A percentile compares a stretch with the other conserved stretches of the same genome.
phyloP scores from a whole-genome alignment of 331 rosid genomes.

The Spiraea crenata region DNA sequence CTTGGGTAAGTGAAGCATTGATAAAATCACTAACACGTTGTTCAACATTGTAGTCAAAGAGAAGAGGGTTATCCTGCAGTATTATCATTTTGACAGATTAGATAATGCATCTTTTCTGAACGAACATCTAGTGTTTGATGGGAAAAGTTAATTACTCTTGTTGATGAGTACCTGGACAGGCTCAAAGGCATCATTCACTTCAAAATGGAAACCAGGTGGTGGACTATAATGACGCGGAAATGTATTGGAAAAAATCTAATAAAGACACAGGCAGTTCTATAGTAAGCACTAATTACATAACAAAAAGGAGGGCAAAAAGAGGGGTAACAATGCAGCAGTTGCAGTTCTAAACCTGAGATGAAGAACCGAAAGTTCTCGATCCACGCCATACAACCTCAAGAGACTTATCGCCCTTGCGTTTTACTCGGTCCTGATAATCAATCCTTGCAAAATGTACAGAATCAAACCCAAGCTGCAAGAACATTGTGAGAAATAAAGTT shows the following conservation, averaged over 20 bases:
- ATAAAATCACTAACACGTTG: slow-evolving; percentile 68
- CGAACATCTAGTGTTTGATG: background rate
- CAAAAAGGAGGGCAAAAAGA: background rate
- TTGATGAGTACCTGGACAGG: slow-evolving; percentile 65
- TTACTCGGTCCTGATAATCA: slow-evolving; percentile 82
- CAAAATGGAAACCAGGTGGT: slow-evolving; percentile 69
- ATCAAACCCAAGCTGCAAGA: slow-evolving; percentile 81
- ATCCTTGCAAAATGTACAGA: slow-evolving; percentile 90
- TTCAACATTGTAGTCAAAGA: slow-evolving; percentile 66
- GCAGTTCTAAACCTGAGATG: slow-evolving; percentile 59
- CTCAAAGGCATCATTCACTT: slow-evolving; percentile 37
- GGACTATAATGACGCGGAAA: slow-evolving; percentile 80
- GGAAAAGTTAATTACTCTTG: slow-evolving; percentile 2
- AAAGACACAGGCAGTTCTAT: background rate
- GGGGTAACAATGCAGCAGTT: slow-evolving; percentile 7
- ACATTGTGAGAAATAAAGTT: background rate
- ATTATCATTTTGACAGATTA: slow-evolving; percentile 7
- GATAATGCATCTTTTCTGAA: background rate
- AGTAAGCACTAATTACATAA: background rate
- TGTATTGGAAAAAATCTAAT: slow-evolving; percentile 80
- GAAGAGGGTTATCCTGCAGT: slow-evolving; percentile 70
- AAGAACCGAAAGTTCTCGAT: slow-evolving; percentile 76
- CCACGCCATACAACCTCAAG: slow-evolving; percentile 97
- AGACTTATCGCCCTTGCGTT: slow-evolving; percentile 61
- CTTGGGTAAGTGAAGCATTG: slow-evolving; percentile 42